Evolutionary conservation across 306 rosid species (phyloP).

Genomic region (Fragaria vesca): DNA sequence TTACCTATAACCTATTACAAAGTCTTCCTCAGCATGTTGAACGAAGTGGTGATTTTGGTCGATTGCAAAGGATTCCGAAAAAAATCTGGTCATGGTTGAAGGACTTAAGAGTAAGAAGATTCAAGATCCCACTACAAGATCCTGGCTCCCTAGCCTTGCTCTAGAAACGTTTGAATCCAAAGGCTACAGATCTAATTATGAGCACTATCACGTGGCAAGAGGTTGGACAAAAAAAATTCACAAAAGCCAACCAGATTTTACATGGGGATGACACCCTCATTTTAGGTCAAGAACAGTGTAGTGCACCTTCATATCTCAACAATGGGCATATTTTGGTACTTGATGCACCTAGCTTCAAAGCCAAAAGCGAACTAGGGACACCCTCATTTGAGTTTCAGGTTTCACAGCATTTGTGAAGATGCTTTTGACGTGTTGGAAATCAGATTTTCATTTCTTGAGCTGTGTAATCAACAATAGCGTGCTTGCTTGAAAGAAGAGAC

Average conservation of each 20-base stretch:
- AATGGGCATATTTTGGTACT: too few species aligned
- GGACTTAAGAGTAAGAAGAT: background rate
- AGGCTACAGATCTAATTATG: background rate
- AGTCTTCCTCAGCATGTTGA: too few species aligned
- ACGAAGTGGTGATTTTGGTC: too few species aligned
- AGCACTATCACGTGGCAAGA: background rate
- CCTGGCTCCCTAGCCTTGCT: background rate
- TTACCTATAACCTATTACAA: too few species aligned
- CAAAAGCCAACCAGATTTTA: too few species aligned
- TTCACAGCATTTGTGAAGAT: background rate
- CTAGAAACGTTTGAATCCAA: too few species aligned
- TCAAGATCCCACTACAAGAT: background rate
- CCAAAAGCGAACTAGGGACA: background rate
- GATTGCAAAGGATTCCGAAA: background rate
- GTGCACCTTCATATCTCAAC: background rate
- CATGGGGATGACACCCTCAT: too few species aligned
- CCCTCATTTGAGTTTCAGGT: background rate
- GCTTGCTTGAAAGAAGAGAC: conserved; percentile 49
- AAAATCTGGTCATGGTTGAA: background rate
- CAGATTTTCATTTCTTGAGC: conserved; percentile 43
- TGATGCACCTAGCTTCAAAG: too few species aligned
- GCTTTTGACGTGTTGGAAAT: background rate
- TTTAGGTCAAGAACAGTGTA: too few species aligned
- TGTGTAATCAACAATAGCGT: conserved; percentile 37
- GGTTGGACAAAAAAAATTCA: background rate